A percentile compares a stretch with the other conserved stretches of the same genome.
These are phyloP conservation scores for Amborella trichopoda DNA, from an alignment of 164 flowering plant species.

Conservation along the genomic window DNA sequence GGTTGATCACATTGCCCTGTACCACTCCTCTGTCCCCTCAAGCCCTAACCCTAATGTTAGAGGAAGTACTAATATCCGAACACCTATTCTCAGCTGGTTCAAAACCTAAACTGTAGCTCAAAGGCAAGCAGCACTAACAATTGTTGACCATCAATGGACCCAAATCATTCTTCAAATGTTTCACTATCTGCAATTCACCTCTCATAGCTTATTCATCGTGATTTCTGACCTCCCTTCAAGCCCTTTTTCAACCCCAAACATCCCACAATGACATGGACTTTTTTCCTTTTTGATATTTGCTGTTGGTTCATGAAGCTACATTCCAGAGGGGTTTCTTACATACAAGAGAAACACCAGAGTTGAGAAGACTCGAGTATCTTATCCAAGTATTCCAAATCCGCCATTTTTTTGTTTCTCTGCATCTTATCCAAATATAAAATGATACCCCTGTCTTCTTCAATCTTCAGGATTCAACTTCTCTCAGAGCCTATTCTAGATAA, in stretches of 20 bases:
- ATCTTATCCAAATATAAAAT: too few species aligned
- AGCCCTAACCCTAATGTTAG: too few species aligned
- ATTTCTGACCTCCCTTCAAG: conserved; percentile 57
- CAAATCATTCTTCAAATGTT: conserved; percentile 57
- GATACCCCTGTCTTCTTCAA: too few species aligned
- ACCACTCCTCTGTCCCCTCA: conserved; percentile 29
- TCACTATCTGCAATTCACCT: conserved; percentile 18
- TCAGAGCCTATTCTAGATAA: too few species aligned
- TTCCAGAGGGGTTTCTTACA: too few species aligned
- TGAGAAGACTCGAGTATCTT: too few species aligned
- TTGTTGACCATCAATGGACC: conserved; percentile 36
- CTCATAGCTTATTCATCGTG: conserved; percentile 53
- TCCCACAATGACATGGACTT: conserved; percentile 48
- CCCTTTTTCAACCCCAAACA: conserved; percentile 29
- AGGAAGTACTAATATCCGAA: too few species aligned
- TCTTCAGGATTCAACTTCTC: too few species aligned
- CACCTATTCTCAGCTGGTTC: conserved; percentile 76
- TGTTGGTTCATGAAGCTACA: too few species aligned
- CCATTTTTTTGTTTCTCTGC: too few species aligned
- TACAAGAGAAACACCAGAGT: too few species aligned
- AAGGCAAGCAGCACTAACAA: conserved; percentile 58
- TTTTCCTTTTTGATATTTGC: conserved; percentile 55
- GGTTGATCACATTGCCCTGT: conserved; percentile 76
- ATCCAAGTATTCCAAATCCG: too few species aligned
- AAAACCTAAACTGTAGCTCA: conserved; percentile 55